A percentile compares a stretch with the other conserved stretches of the same genome.
Evolutionary conservation across 805 yeast species (phyloP).

Genomic region (Huiozyma sinensis): DNA sequence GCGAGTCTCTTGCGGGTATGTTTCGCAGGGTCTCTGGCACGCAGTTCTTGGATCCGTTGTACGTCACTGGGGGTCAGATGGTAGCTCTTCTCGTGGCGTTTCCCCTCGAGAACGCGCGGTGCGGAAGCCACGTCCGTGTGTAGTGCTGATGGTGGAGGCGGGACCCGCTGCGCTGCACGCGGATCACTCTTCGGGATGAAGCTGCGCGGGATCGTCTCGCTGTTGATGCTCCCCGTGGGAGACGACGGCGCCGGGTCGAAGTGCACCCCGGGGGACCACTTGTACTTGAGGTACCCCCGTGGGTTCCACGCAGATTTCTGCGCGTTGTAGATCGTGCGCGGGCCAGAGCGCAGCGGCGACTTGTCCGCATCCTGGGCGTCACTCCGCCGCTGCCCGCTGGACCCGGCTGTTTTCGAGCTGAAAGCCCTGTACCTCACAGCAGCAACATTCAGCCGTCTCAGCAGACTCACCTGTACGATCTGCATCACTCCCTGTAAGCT

Average conservation of each 20-base stretch:
- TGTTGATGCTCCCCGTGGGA: constrained; percentile 37
- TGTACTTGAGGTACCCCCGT: constrained; percentile 32
- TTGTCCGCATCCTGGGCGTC: too few relatives aligned
- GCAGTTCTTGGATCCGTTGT: constrained; percentile 43
- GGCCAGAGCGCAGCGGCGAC: background rate
- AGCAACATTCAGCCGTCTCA: too few relatives aligned
- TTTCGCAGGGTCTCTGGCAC: constrained; percentile 45
- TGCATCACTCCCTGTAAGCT: too few relatives aligned
- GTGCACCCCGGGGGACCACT: constrained; percentile 48
- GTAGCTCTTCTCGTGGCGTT: constrained; percentile 30
- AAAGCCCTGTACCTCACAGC: too few relatives aligned
- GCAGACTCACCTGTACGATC: too few relatives aligned
- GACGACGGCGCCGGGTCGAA: constrained; percentile 58
- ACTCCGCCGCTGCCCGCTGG: too few relatives aligned
- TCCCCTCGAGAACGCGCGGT: constrained; percentile 29
- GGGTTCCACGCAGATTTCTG: constrained; percentile 57
- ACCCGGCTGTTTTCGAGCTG: too few relatives aligned
- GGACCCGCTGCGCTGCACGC: constrained; percentile 24
- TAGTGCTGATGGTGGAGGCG: background rate
- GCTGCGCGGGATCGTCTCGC: constrained; percentile 49
- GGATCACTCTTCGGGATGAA: constrained; percentile 57
- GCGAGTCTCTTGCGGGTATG: constrained; percentile 60
- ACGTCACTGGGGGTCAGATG: constrained; percentile 49
- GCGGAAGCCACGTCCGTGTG: constrained; percentile 25
- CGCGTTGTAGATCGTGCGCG: constrained; percentile 37